These are phyloP conservation scores for Didymella exigua DNA, from an alignment of 2,329 filamentous ascomycete genomes.

Conservation along the genomic window DNA sequence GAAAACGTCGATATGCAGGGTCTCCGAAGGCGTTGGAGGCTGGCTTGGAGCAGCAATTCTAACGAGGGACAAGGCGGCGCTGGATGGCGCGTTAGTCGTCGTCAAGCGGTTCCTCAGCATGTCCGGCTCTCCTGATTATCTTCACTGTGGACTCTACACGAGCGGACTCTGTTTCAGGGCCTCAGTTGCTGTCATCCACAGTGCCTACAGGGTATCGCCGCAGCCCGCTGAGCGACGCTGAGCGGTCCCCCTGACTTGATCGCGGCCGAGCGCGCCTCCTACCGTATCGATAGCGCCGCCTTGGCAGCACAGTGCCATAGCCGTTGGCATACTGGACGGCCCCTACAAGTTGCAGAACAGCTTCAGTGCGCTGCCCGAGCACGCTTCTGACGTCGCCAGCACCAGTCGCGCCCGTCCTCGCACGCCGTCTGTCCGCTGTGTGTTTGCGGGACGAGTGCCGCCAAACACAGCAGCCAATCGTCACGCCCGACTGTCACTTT, in stretches of 20 bases:
- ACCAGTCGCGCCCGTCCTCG: constrained; percentile 21
- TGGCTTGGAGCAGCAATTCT: background rate
- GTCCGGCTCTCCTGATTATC: background rate
- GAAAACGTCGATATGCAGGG: constrained; percentile 14
- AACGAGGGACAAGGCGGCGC: constrained; percentile 1
- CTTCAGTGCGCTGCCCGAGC: constrained; percentile 10
- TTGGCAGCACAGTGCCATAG: constrained; percentile 24
- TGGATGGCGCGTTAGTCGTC: background rate
- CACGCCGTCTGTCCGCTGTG: constrained; percentile 32
- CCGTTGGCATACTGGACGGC: constrained; percentile 17
- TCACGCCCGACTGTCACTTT: constrained; percentile 23
- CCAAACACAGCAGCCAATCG: constrained; percentile 37
- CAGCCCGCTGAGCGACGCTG: too few species aligned
- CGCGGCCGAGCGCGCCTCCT: background rate
- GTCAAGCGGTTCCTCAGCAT: background rate
- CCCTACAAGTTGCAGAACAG: constrained; percentile 20
- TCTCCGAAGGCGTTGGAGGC: constrained; percentile 4
- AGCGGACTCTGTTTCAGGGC: constrained; percentile 1
- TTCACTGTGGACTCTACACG: background rate
- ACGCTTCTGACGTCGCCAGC: constrained; percentile 14
- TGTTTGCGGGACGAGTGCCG: constrained; percentile 20
- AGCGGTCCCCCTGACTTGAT: background rate
- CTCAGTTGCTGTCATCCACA: background rate
- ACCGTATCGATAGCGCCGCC: constrained; percentile 15
- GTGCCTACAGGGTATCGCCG: constrained; percentile 9